Evolutionary conservation across 495 filamentous ascomycete species (phyloP).

Genomic region (Bryoglossum gracile): DNA sequence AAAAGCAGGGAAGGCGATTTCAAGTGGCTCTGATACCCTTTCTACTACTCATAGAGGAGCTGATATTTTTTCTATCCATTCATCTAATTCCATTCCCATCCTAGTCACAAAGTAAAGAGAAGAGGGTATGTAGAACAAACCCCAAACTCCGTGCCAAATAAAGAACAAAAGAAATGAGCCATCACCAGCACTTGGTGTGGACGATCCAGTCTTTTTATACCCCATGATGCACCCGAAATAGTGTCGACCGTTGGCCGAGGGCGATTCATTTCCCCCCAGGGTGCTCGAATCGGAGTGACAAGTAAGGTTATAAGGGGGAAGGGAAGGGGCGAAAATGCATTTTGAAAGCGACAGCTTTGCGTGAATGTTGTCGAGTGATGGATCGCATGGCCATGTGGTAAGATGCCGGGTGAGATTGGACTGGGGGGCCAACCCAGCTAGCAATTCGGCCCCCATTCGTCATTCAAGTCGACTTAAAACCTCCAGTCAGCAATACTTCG

Average conservation of each 20-base stretch:
- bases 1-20: too few species aligned
- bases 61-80: background rate
- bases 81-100: background rate
- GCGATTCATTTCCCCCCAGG: background rate
- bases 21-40: too few species aligned
- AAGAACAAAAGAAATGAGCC: background rate
- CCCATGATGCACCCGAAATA: background rate
- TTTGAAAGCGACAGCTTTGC: too few species aligned
- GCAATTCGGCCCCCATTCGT: background rate
- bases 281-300: background rate
- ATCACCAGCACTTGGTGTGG: constrained; percentile 16
- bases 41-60: too few species aligned
- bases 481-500: too few species aligned
- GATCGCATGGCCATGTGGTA: too few species aligned
- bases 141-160: background rate
- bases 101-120: background rate
- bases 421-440: background rate
- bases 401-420: too few species aligned
- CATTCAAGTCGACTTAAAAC: too few species aligned
- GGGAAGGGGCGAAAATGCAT: too few species aligned
- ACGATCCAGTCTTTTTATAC: background rate
- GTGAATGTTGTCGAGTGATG: too few species aligned
- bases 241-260: background rate
- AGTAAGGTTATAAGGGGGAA: too few species aligned
- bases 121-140: background rate